Evolutionary conservation across 2,329 filamentous ascomycete species (phyloP), one percentile per base, ranked within the genome.

Genomic region (Phoma sp.): DNA sequence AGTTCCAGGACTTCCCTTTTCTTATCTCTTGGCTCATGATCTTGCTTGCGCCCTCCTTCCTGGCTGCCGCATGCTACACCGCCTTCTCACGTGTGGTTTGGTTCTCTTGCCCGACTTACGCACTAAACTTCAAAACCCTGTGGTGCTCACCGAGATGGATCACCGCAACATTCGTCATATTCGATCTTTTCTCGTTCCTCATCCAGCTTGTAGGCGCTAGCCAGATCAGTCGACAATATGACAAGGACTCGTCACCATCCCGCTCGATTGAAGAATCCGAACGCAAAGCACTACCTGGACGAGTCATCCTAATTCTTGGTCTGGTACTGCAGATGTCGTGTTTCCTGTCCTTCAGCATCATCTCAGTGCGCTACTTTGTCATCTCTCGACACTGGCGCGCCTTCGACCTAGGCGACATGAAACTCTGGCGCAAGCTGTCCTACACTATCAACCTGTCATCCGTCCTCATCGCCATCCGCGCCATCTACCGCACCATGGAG

Each of bases 401-500:
- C 17, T 58, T 64, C 13, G 72, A 74, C 41, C 63, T 74, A 3
- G 72, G 72, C 41, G 72, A 74, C 50, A 66, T 71, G 67, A 69
- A 70, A 41, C 64, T 74, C 45, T 74, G 71, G 70, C 68, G 71
- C 15, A 68, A 71, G 19, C 61, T 74, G 12, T 62, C 56, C 9
- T 73, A 69, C 47, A 71, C 71, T 13, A 74, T 74, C 57, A 74
- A 74, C 38, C 47, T 72, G 2, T 72, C 70, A 0, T 71, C 69
- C 2, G 60, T 65, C 0, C 60, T 68, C 32, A 69, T 70, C 36
- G 68, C 83, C 72, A 57, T 82, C 3, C 80, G 82, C 13, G 82
- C 79, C n/a, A 74, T 83, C 25, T 85, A 81, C 56, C 78, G 82
- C n/a, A 77, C 81, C 4, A 75, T 81, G 43, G 82, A 85, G 59